These are phyloP conservation scores for Yamadazyma blattariae DNA, from an alignment of 1,139 yeast genomes.

Conservation along the genomic window DNA sequence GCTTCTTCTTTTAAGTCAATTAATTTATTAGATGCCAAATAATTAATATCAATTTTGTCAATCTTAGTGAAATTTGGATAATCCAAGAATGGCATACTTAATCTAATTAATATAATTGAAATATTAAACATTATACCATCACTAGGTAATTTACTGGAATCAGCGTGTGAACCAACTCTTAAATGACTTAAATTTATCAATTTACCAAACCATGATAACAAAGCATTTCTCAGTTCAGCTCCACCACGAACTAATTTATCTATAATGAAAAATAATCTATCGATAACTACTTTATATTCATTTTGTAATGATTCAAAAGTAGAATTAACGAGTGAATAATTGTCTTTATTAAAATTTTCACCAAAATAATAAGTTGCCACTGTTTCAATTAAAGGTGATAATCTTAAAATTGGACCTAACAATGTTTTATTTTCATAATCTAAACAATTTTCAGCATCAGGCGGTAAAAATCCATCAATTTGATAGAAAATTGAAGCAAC, in stretches of 20 bases:
- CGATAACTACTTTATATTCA: slow-evolving; percentile 55
- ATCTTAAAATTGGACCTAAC: slow-evolving; percentile 72
- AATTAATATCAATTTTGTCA: slow-evolving; percentile 69
- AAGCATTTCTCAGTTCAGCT: slow-evolving; percentile 54
- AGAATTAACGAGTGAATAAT: slow-evolving; percentile 42
- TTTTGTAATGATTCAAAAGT: slow-evolving; percentile 56
- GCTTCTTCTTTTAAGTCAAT: slow-evolving; percentile 79
- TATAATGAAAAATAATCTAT: slow-evolving; percentile 63
- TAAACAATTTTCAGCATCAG: slow-evolving; percentile 37
- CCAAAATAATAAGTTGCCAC: slow-evolving; percentile 47
- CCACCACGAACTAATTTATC: slow-evolving; percentile 81
- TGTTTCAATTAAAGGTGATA: slow-evolving; percentile 63
- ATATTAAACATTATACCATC: slow-evolving; percentile 85
- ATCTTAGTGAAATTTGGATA: slow-evolving; percentile 57
- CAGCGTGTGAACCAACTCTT: slow-evolving; percentile 84
- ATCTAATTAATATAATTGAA: slow-evolving; percentile 59
- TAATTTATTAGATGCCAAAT: slow-evolving; percentile 47
- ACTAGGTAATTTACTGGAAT: slow-evolving; percentile 61
- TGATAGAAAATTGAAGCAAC: slow-evolving; percentile 62
- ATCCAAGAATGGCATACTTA: slow-evolving; percentile 84
- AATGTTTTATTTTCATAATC: slow-evolving; percentile 61
- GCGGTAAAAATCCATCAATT: slow-evolving; percentile 53
- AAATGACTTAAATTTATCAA: slow-evolving; percentile 79
- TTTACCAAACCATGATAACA: slow-evolving; percentile 67
- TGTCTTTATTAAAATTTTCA: slow-evolving; percentile 33